Conservation (phyloP, 495 filamentous ascomycete genomes). For the Ascobolus immersus region DNA sequence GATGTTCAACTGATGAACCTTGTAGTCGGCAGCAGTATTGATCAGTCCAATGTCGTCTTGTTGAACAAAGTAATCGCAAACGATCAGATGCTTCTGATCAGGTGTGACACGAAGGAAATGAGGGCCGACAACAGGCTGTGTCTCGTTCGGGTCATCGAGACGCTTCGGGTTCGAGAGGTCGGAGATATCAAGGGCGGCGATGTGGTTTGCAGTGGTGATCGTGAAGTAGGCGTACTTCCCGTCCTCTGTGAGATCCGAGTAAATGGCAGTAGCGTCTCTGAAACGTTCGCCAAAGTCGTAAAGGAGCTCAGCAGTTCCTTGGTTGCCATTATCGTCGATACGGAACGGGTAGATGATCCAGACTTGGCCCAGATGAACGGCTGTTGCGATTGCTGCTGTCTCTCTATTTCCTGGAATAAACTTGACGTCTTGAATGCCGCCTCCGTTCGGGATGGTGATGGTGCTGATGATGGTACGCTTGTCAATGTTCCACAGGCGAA, state of each 20-base stretch:
- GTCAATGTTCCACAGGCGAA: conserved; percentile 32
- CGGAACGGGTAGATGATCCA: conserved; percentile 41
- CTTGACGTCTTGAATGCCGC: conserved; percentile 39
- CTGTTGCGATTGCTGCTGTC: conserved; percentile 32
- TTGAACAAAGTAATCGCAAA: conserved; percentile 42
- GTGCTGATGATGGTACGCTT: conserved; percentile 30
- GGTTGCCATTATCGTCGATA: conserved; percentile 26
- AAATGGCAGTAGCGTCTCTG: conserved; percentile 32
- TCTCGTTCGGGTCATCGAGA: conserved; percentile 32
- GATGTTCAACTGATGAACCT: conserved; percentile 35
- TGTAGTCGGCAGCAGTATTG: conserved; percentile 37
- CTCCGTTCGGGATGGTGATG: conserved; percentile 33
- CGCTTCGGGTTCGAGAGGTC: conserved; percentile 33
- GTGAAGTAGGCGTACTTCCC: conserved; percentile 34
- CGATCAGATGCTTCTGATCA: conserved; percentile 35
- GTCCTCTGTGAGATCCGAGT: conserved; percentile 34
- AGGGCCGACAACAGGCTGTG: conserved; percentile 33
- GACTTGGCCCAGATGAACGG: conserved; percentile 34
- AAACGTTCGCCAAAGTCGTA: conserved; percentile 33
- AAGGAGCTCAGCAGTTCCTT: conserved; percentile 30
- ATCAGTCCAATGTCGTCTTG: conserved; percentile 26
- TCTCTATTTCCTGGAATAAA: conserved; percentile 37
- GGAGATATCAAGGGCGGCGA: conserved; percentile 36
- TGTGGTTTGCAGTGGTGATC: conserved; percentile 35
- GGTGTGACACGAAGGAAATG: conserved; percentile 41